Conservation (phyloP, 495 filamentous ascomycete genomes). For the Bryoglossum gracile region DNA sequence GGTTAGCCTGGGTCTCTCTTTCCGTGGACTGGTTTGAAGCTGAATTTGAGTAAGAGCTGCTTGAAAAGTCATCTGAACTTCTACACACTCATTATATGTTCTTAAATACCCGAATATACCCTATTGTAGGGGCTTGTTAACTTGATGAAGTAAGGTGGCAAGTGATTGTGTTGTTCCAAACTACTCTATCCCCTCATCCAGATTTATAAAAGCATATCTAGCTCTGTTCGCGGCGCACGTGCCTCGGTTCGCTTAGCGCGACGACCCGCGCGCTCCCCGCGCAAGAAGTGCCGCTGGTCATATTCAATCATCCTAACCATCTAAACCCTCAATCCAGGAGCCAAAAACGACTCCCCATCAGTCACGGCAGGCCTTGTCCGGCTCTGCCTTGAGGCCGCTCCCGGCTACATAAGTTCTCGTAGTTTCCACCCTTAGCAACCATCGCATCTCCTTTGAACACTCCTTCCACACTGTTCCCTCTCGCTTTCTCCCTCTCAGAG, state of each 20-base stretch:
- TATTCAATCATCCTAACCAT: slow-evolving; percentile 1
- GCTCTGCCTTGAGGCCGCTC: background rate
- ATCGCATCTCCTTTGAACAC: slow-evolving; percentile 8
- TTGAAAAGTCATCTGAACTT: no score
- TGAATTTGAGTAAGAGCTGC: no score
- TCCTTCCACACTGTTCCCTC: slow-evolving; percentile 6
- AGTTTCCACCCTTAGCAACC: slow-evolving; percentile 1
- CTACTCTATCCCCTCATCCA: no score
- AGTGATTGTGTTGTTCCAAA: no score
- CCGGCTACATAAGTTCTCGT: slow-evolving; percentile 4
- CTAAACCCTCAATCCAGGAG: background rate
- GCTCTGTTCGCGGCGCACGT: background rate
- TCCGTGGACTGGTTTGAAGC: no score
- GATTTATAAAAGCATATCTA: no score
- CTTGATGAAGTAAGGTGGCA: no score
- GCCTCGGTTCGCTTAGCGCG: background rate
- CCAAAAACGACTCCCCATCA: background rate
- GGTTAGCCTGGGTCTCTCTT: no score
- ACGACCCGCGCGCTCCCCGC: background rate
- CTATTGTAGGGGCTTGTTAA: no score
- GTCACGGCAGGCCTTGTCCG: background rate
- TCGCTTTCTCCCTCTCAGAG: background rate
- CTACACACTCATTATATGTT: no score
- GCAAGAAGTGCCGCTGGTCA: background rate
- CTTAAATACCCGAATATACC: no score